Percentiles rank a stretch among this genome's conserved stretches.
These are phyloP conservation scores for Medicago ruthenica DNA, from an alignment of 306 rosid species.

Conservation along the genomic window DNA sequence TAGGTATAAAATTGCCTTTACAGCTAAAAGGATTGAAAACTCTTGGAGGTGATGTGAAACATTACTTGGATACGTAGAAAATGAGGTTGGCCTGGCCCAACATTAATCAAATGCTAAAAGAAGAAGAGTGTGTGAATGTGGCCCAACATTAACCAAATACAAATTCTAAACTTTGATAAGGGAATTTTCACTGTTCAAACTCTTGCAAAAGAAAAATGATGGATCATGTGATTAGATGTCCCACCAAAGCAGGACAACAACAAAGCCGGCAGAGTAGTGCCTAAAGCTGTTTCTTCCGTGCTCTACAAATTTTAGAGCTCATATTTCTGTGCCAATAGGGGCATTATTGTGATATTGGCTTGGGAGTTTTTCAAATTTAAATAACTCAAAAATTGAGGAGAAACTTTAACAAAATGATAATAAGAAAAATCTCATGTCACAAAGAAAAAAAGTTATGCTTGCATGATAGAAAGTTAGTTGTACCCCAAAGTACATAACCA, in stretches of 20 bases:
- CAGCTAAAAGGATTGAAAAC: slow-evolving; percentile 50
- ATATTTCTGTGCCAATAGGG: background rate
- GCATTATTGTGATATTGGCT: background rate
- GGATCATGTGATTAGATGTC: slow-evolving; percentile 22
- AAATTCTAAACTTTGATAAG: background rate
- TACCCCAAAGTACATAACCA: background rate
- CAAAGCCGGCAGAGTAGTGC: slow-evolving; percentile 20
- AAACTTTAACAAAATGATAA: background rate
- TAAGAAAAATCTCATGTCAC: background rate
- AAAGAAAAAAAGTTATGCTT: no score
- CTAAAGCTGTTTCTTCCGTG: slow-evolving; percentile 22
- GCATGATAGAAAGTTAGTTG: background rate
- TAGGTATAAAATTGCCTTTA: slow-evolving; percentile 58
- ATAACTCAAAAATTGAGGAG: background rate
- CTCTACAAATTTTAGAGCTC: slow-evolving; percentile 25
- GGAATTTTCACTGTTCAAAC: background rate
- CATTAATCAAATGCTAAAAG: slow-evolving; percentile 2
- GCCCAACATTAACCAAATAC: slow-evolving; percentile 7
- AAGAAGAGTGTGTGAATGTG: background rate
- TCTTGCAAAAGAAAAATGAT: background rate
- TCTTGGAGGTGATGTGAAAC: slow-evolving; percentile 29
- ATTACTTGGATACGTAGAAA: slow-evolving; percentile 33
- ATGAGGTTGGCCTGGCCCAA: slow-evolving; percentile 19
- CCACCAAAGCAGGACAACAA: slow-evolving; percentile 15
- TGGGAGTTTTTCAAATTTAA: background rate